These are phyloP conservation scores for Brasilioporus rufonigricans DNA, from an alignment of 768 basidiomycete genomes.

Conservation along the genomic window DNA sequence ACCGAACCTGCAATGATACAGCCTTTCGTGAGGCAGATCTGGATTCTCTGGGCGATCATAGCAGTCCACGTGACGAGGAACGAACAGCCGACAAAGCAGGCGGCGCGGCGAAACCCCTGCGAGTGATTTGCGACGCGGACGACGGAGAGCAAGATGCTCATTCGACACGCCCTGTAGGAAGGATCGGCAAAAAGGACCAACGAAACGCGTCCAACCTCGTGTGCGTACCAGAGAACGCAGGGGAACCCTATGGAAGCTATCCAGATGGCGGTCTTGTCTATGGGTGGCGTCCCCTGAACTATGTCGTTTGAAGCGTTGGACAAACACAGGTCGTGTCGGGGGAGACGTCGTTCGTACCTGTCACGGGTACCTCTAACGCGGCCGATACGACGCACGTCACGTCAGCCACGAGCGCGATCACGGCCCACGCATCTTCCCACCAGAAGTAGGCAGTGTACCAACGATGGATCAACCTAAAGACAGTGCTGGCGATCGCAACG, in stretches of 20 bases:
- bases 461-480: slow-evolving; percentile 23
- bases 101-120: slow-evolving; percentile 2
- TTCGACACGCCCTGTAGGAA: slow-evolving; percentile 20
- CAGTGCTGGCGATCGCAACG: slow-evolving; percentile 23
- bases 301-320: neutral
- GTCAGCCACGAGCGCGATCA: slow-evolving; percentile 22
- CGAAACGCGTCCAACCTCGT: neutral
- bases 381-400: slow-evolving; percentile 8
- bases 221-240: slow-evolving; percentile 22
- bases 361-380: neutral
- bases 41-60: slow-evolving; percentile 14
- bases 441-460: slow-evolving; percentile 21
- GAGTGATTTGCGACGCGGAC: slow-evolving; percentile 16
- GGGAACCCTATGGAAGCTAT: slow-evolving; percentile 11
- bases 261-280: slow-evolving; percentile 10
- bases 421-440: slow-evolving; percentile 31
- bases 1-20: slow-evolving; percentile 6
- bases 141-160: slow-evolving; percentile 26
- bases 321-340: too few relatives aligned
- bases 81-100: slow-evolving; percentile 3
- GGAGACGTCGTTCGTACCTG: neutral
- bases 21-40: neutral
- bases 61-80: slow-evolving; percentile 28
- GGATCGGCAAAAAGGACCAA: neutral
- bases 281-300: neutral